A percentile compares a stretch with the other conserved stretches of the same genome.
Evolutionary conservation across 2,329 filamentous ascomycete genomes (phyloP).

Genomic region (Oidium heveae): DNA sequence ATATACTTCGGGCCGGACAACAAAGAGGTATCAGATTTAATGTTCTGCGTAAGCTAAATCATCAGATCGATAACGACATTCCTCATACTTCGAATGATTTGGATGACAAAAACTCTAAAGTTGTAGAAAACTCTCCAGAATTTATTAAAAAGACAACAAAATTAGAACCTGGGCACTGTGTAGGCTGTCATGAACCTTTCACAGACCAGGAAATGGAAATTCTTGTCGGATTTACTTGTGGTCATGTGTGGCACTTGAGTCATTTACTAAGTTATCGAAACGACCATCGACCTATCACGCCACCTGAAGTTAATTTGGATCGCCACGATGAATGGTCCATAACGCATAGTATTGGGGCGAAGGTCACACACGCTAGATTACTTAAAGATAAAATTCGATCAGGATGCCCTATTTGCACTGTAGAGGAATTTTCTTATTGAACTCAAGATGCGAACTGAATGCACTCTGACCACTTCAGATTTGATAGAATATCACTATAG

Average conservation of each 20-base stretch:
- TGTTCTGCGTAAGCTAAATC: slow-evolving; percentile 24
- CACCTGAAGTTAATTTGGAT: slow-evolving; percentile 18
- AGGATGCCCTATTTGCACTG: slow-evolving; percentile 34
- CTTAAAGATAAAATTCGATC: slow-evolving; percentile 42
- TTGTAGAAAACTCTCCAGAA: slow-evolving; percentile 3
- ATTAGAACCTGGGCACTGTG: slow-evolving; percentile 29
- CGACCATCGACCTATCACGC: slow-evolving; percentile 14
- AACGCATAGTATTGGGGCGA: slow-evolving; percentile 50
- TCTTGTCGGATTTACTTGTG: slow-evolving; percentile 57
- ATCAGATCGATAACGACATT: slow-evolving; percentile 6
- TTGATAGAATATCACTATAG: too few relatives aligned
- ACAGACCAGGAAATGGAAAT: slow-evolving; percentile 40
- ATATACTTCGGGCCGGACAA: slow-evolving; percentile 52
- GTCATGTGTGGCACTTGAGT: slow-evolving; percentile 55
- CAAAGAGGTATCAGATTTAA: slow-evolving; percentile 77
- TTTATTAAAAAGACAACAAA: slow-evolving; percentile 1
- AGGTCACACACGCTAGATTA: slow-evolving; percentile 66
- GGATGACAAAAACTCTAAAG: neutral
- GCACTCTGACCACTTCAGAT: too few relatives aligned
- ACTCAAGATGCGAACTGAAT: too few relatives aligned
- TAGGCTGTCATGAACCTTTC: slow-evolving; percentile 29
- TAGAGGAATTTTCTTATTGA: neutral
- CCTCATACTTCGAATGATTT: slow-evolving; percentile 2
- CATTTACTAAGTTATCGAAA: slow-evolving; percentile 32
- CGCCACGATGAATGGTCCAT: slow-evolving; percentile 18